Evolutionary conservation across 176 grass and related monocot species (phyloP), one percentile per base, ranked within the genome.

Genomic region (Oryza meridionalis): DNA sequence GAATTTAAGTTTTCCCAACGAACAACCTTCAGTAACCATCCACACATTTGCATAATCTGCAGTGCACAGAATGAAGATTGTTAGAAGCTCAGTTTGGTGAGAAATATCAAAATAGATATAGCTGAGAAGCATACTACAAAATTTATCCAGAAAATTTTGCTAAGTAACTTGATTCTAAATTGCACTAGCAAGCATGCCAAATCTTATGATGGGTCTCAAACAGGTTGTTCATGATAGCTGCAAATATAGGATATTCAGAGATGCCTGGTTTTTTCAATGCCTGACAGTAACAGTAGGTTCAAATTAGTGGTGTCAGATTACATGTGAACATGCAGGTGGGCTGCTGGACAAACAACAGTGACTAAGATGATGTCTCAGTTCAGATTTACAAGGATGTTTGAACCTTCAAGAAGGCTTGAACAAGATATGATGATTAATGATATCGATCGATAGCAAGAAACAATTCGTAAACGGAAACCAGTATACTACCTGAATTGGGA

Each of bases 11-110:
- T 10, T 44, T 84, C 43, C 65, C 65, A 29, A 66, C 14, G 17
- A 27, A 72, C 15, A 86, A 69, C 21, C 70, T 87, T 90, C 42
- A 63, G 22, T 47, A 15, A 68, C n/a, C 88, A 77, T 90, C 73
- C 38, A 63, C 47, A 79, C 26, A 35, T 83, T 31, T 26, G 9
- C 17, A 3, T 50, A 19, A 64, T 46, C 84, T 87, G 84, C 69
- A 75, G 32, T 65, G 65, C 83, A 70, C 25, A 80, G 0, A 80
- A 53, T 21, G 19, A 25, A 9, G 16, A 64, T 33, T 66, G 9
- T 81, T 55, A 69, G 79, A 86, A 78, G 42, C 49, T 51, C 27
- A 19, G 37, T 51, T 62, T 35, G 74, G 13, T 42, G 19, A 50
- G 16, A 79, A 83, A 74, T 75, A 72, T 42, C 6, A 9, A 15